Evolutionary conservation across 2,329 filamentous ascomycete genomes (phyloP), one percentile per base, ranked within the genome.

Genomic region (Aschersonia sp.): DNA sequence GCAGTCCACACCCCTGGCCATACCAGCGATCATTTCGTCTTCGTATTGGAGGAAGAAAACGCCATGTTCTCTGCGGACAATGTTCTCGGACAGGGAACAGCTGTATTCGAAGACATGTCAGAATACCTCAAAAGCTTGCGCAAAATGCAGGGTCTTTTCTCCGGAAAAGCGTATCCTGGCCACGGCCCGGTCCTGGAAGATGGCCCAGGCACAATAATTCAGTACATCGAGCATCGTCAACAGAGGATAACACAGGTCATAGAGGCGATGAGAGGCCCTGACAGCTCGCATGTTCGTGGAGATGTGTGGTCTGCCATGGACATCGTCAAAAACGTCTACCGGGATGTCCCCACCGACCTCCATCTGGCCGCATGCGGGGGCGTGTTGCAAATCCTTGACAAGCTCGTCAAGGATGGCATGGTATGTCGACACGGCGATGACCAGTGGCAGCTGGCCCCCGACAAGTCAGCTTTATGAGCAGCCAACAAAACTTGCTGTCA

Each of bases 61-160:
- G 82, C 85, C 41, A 79, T 95, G 67, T 92, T 95, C 62, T 94
- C 87, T 0, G 88, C 83, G 6, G 88, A 95, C 63, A 94, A 90
- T 59, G 83, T 95, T 2, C 72, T 95, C 2, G 88, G 88, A 1
- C 85, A 94, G 50, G 87, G 87, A 10, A 94, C 86, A 2, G 81
- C 84, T 4, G 86, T 92, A 0, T 94, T 94, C 54, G 86, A 94
- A 61, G 78, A 92, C 52, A 70, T 94, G 7, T 62, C 66, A 1
- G 66, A 68, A 0, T 95, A 94, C 59, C 68, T 94, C 52, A 59
- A 62, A 22, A 87, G 79, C 50, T 68, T 95, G 10, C 70, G 78
- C 40, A 72, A 71, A 52, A 92, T 94, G 87, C 69, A 71, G 43
- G 62, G 65, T 29, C 67, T 79, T 6, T 85, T 86, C 55, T 64